These are phyloP conservation scores for Piper betle DNA, from an alignment of 164 flowering plant genomes.

Conservation along the genomic window DNA sequence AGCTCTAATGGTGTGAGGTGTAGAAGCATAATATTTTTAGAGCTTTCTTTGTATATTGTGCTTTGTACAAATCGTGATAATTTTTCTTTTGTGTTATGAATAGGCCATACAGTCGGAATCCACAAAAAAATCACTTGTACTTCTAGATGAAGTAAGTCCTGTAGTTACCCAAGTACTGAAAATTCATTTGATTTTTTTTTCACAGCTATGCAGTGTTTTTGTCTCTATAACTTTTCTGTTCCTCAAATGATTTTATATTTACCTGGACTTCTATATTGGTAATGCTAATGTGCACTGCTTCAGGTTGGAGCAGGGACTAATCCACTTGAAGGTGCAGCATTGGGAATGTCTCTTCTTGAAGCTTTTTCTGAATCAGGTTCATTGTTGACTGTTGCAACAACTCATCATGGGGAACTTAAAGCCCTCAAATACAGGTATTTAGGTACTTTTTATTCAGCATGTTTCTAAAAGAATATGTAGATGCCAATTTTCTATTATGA, in stretches of 20 bases:
- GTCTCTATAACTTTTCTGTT: not conserved
- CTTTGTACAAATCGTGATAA: no score
- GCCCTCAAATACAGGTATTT: conserved; percentile 81
- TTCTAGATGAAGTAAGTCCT: conserved; percentile 75
- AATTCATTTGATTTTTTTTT: no score
- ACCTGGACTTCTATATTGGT: not conserved
- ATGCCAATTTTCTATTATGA: not conserved
- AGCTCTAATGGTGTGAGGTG: no score
- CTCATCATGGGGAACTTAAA: conserved; percentile 96
- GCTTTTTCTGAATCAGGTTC: conserved; percentile 68
- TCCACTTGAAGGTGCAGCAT: conserved; percentile 96
- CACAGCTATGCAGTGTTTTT: not conserved
- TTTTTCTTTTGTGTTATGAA: conserved; percentile 2
- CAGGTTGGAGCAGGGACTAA: conserved; percentile 98
- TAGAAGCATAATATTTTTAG: no score
- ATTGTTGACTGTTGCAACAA: conserved; percentile 74
- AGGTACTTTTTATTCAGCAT: not conserved
- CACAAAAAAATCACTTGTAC: conserved; percentile 65
- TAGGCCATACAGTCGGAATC: conserved; percentile 68
- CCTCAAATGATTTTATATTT: not conserved
- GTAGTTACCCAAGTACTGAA: not conserved
- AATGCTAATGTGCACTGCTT: not conserved
- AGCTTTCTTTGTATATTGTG: no score
- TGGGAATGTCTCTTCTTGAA: conserved; percentile 90
- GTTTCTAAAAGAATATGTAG: not conserved